Evolutionary conservation across 177 flowering plant species (phyloP).

Genomic region (Vitis hybrid): DNA sequence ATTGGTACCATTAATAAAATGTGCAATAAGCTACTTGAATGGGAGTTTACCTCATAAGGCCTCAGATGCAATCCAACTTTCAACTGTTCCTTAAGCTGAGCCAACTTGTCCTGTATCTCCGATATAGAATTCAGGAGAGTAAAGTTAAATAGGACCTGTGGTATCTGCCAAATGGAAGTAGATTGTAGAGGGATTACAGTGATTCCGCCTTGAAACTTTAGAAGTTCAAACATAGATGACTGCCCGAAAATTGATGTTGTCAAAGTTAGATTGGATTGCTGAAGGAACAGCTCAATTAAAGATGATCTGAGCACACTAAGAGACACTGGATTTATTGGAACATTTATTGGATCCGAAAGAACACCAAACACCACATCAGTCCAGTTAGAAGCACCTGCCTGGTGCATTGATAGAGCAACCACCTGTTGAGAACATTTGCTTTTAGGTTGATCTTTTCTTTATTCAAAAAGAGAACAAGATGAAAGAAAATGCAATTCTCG

Average conservation of each 20-base stretch:
- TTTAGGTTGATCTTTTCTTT: background rate
- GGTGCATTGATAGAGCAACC: conserved; percentile 64
- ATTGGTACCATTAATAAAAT: background rate
- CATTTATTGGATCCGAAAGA: conserved; percentile 56
- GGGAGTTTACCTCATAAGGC: conserved; percentile 55
- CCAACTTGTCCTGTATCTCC: conserved; percentile 47
- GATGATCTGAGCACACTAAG: conserved; percentile 64
- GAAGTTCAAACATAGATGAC: conserved; percentile 60
- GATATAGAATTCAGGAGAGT: conserved; percentile 62
- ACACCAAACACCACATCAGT: conserved; percentile 74
- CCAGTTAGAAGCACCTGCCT: conserved; percentile 39
- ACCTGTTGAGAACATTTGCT: conserved; percentile 40
- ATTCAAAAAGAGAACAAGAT: background rate
- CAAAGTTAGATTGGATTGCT: conserved; percentile 54
- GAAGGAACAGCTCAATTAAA: conserved; percentile 59
- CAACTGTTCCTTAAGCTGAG: conserved; percentile 56
- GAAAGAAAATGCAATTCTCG: background rate
- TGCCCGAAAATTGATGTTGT: conserved; percentile 61
- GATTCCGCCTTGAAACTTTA: conserved; percentile 73
- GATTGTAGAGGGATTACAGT: conserved; percentile 49
- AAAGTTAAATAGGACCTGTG: conserved; percentile 65
- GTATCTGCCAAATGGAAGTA: conserved; percentile 38
- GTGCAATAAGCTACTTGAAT: background rate
- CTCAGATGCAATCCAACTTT: conserved; percentile 57
- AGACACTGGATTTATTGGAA: conserved; percentile 41